Evolutionary conservation across 169 alveolate genomes (phyloP).

Genomic region (Cryptosporidium sp.): DNA sequence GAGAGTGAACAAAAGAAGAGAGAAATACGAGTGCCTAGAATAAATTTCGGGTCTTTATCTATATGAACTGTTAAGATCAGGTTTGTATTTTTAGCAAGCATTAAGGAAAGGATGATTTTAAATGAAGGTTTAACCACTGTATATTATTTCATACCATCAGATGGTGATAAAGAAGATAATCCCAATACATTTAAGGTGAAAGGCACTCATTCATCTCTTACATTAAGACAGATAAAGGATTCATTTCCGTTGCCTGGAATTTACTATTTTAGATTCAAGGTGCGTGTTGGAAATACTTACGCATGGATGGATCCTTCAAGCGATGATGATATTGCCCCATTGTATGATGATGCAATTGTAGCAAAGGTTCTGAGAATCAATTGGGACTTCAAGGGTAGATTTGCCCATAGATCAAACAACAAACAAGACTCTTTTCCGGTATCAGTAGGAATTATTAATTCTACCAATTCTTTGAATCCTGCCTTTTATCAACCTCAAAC

Average conservation of each 20-base stretch:
- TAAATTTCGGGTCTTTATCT: not conserved
- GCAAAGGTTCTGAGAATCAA: conserved; percentile 47
- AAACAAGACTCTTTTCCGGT: conserved; percentile 8
- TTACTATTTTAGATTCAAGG: conserved; percentile 67
- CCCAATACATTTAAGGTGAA: conserved; percentile 48
- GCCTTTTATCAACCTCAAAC: conserved; percentile 17
- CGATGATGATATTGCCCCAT: conserved; percentile 57
- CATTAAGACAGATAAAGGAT: conserved; percentile 18
- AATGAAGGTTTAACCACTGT: not conserved
- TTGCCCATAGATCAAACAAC: not conserved
- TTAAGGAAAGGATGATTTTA: not conserved
- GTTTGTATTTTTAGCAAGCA: not conserved
- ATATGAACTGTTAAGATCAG: not conserved
- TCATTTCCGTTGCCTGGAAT: conserved; percentile 56
- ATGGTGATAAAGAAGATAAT: conserved; percentile 49
- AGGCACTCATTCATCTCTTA: conserved; percentile 2
- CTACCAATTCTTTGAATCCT: not conserved
- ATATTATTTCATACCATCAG: conserved; percentile 64
- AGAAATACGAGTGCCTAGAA: not conserved
- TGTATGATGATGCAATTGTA: conserved; percentile 46
- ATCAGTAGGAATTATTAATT: not conserved
- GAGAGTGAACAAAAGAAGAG: not conserved
- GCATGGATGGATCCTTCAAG: conserved; percentile 72
- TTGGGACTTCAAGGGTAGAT: conserved; percentile 35
- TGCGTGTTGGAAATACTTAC: conserved; percentile 29